Base-by-base conservation (phyloP, 352 stramenopile species). In the Phytophthora kernoviae region DNA sequence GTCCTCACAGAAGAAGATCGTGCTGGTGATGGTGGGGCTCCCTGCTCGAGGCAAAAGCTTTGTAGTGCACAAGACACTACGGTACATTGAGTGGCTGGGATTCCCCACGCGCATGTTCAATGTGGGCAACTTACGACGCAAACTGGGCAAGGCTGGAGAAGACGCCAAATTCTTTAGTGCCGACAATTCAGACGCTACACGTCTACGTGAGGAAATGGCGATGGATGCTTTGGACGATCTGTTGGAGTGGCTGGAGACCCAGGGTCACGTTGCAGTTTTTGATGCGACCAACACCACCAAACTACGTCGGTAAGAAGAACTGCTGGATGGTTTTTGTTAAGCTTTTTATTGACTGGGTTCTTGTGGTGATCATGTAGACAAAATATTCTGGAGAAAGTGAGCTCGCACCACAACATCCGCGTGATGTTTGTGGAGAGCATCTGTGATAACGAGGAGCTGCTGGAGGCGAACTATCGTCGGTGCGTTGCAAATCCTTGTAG, bases 261-360 rank as follows among this genome's bases (percentile, higher is more conserved):
- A 96, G 33, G 86, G 90, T 60, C 84, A 98, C 62, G 90, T 98
- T 42, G 95, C 83, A 1, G 92, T 98, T 54, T 98, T 98, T 64
- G 95, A 98, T 71, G 95, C 95, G 6, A 98, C 95, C 33, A 98
- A 98, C 71, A 98, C 92, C 8, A 98, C 95, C 18, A 91, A 93
- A 51, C 51, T 79, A 49, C 74, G 82, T 30, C 71, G 82, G 76
- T 74, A 71, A 33, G 24, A 7, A 30, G 47, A 39, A 9, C 18
- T 43, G 12, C 51, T 20, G 51, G 37, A 27, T 20, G 1, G 12
- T 21, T 45, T 30, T 15, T 52, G 33, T 30, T 44, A n/a, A n/a
- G n/a, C 3, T 47, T 30, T 21, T 27, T 49, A 5, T 41, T 26
- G 12, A 26, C 21, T 2, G 17, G 8, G 20, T 34, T 36, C 15